These are phyloP conservation scores for Fonsecaea nubica DNA, from an alignment of 2,329 filamentous ascomycete species.

Conservation along the genomic window DNA sequence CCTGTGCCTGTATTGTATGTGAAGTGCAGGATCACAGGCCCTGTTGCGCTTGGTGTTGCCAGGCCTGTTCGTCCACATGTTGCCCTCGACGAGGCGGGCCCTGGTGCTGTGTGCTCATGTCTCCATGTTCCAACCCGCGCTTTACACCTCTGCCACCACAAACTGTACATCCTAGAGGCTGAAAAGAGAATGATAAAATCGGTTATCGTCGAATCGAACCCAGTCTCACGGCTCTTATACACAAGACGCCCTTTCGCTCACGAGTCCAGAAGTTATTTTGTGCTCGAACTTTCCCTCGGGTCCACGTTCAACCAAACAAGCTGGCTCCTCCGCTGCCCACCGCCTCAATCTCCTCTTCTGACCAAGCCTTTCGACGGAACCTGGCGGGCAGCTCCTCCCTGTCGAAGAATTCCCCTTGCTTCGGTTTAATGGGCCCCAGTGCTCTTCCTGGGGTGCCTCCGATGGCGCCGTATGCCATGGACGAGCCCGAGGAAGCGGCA, in stretches of 20 bases:
- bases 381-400: slow-evolving; percentile 82
- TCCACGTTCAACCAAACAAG: slow-evolving; percentile 57
- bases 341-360: slow-evolving; percentile 87
- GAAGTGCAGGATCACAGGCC: not conserved
- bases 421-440: slow-evolving; percentile 74
- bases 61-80: not conserved
- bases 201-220: not conserved
- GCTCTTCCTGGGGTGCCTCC: slow-evolving; percentile 71
- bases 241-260: not conserved
- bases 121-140: not conserved
- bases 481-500: slow-evolving; percentile 21
- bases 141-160: not conserved
- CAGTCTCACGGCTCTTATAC: not conserved
- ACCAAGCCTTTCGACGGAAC: slow-evolving; percentile 78
- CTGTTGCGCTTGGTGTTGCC: not conserved
- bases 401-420: slow-evolving; percentile 82
- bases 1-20: not conserved
- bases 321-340: slow-evolving; percentile 91
- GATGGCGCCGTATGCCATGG: slow-evolving; percentile 48
- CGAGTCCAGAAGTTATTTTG: not conserved
- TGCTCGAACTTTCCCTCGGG: not conserved
- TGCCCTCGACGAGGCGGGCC: not conserved
- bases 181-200: not conserved
- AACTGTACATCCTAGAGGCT: not conserved
- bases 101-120: not conserved